A percentile compares a stretch with the other conserved stretches of the same genome.
phyloP scores from a whole-genome alignment of 768 basidiomycete species.

The Clavaria fumosa region DNA sequence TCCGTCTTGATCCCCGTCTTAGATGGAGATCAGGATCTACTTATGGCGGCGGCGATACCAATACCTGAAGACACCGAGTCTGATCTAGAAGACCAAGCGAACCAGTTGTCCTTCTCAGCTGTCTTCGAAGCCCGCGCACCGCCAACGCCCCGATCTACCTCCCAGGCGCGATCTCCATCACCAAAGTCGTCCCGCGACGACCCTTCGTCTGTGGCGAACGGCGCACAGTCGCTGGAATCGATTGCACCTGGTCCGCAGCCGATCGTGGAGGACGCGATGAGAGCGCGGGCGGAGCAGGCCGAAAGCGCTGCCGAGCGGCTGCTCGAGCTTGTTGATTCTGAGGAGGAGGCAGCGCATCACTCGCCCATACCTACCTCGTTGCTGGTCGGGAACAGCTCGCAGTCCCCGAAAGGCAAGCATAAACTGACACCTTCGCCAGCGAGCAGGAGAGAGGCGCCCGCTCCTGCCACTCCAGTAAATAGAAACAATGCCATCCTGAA shows the following conservation, averaged over 20 bases:
- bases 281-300: conserved; percentile 82
- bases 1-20: conserved; percentile 29
- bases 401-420: conserved; percentile 24
- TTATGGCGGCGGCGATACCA: conserved; percentile 60
- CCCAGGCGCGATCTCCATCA: conserved; percentile 34
- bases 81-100: conserved; percentile 42
- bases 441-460: conserved; percentile 16
- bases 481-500: conserved; percentile 44
- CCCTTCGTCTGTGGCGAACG: conserved; percentile 35
- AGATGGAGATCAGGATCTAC: conserved; percentile 37
- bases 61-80: conserved; percentile 50
- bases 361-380: conserved; percentile 42
- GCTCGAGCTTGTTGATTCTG: conserved; percentile 73
- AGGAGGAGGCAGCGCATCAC: conserved; percentile 39
- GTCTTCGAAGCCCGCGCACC: conserved; percentile 39
- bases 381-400: conserved; percentile 25
- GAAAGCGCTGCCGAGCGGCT: conserved; percentile 84
- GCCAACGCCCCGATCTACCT: conserved; percentile 19
- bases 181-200: conserved; percentile 26
- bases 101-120: conserved; percentile 59
- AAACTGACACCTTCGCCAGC: conserved; percentile 24
- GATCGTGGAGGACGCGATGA: conserved; percentile 70
- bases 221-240: conserved; percentile 42
- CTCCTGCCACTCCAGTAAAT: conserved; percentile 53
- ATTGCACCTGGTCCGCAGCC: conserved; percentile 23